phyloP scores from a whole-genome alignment of 2,329 filamentous ascomycete genomes.

The Erysiphe pulchra region DNA sequence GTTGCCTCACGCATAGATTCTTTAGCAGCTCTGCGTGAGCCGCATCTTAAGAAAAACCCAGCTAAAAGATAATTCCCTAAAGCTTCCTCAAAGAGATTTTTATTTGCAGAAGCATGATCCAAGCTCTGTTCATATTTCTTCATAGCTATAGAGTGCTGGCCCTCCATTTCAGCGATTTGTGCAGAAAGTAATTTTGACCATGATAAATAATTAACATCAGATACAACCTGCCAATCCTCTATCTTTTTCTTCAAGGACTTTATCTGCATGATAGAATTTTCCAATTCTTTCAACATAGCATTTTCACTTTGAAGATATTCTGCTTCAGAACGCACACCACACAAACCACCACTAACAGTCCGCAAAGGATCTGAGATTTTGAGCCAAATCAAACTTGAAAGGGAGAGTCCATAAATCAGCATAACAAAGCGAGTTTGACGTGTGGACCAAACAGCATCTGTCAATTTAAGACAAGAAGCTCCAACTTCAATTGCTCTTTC shows the following conservation, averaged over 20 bases:
- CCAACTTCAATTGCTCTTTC: constrained; percentile 31
- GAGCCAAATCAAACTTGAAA: constrained; percentile 22
- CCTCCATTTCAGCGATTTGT: constrained; percentile 36
- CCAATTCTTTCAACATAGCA: constrained; percentile 18
- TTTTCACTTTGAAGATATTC: constrained; percentile 12
- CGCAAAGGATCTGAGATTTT: constrained; percentile 10
- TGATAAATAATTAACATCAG: constrained; percentile 42
- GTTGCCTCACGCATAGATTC: constrained; percentile 43
- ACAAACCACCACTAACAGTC: constrained; percentile 2
- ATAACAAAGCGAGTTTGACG: constrained; percentile 30
- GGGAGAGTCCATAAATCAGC: constrained; percentile 32
- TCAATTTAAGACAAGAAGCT: constrained; percentile 20
- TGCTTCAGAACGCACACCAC: constrained; percentile 13
- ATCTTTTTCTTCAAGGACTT: constrained; percentile 31
- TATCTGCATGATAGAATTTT: constrained; percentile 26
- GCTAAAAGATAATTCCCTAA: constrained; percentile 50
- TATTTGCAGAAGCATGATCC: constrained; percentile 43
- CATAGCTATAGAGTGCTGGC: constrained; percentile 30
- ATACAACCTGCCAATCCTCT: constrained; percentile 34
- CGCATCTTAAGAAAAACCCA: constrained; percentile 38
- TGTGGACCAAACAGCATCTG: constrained; percentile 29
- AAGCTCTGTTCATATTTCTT: constrained; percentile 42
- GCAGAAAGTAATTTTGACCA: constrained; percentile 46
- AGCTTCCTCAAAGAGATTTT: constrained; percentile 45
- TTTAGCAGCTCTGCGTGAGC: constrained; percentile 40